Evolutionary conservation across 345 rosid genomes (phyloP), one percentile per base, ranked within the genome.

Genomic region (Theobroma cacao): DNA sequence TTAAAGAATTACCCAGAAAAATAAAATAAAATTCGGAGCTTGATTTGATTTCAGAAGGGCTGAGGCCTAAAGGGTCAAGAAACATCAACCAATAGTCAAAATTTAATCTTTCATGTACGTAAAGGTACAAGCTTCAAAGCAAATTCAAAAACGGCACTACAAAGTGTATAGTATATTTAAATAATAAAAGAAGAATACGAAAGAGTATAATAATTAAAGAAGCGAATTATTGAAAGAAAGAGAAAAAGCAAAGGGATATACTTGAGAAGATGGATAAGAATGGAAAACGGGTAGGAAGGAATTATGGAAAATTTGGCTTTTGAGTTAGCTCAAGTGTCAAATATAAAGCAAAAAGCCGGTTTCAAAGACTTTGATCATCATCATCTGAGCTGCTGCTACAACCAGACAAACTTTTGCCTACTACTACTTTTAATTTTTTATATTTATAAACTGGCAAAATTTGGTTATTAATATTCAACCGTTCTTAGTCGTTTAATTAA

Each of bases 381-480:
- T 18, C 55, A 12, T 26, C 22, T 59, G 40, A 59, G 68, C n/a
- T 41, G 63, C 30, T 50, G 63, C 40, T 40, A 12, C 5, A 45
- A 76, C 62, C 22, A 65, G 72, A 76, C 73, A 65, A 43, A 41
- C 3, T 60, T 41, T 10, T 40, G 77, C 77, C 77, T 26, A n/a
- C 65, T 52, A 30, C 64, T 24, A 68, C 9, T 43, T 38, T 2
- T 14, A 47, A 47, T 14, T 14, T 13, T 48, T 7, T 4, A 24
- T 41, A 5, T 64, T 3, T 15, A 0, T 1, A 45, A 36, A 1
- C 3, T 18, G 68, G 1, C 9, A 61, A 61, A n/a, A 30, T 13
- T 61, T 8, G 65, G 65, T 14, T 28, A 9, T 59, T 1, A 26
- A 2, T 8, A 22, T 22, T 20, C 31, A 56, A 56, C 31, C 7